Conservation (phyloP, 305 asterid genomes). For the Rubia peregrina region DNA sequence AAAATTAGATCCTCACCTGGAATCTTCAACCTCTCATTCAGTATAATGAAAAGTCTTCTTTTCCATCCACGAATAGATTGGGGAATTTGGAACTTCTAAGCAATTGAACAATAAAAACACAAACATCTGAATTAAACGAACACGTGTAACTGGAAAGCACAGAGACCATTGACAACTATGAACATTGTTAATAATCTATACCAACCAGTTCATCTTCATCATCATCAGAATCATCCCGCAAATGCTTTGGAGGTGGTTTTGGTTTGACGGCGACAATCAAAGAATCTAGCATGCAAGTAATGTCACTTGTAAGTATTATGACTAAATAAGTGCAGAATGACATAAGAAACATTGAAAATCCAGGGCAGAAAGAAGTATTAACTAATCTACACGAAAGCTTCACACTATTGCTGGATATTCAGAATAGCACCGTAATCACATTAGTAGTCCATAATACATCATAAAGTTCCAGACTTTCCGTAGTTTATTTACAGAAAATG, state of each 20-base stretch:
- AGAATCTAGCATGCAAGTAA: constrained; percentile 40
- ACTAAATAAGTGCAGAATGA: background rate
- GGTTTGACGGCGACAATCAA: constrained; percentile 77
- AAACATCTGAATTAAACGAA: constrained; percentile 12
- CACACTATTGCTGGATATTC: background rate
- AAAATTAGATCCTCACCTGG: constrained; percentile 51
- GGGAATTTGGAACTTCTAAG: constrained; percentile 65
- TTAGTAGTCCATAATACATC: background rate
- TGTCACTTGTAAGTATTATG: constrained; percentile 15
- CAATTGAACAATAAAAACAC: constrained; percentile 10
- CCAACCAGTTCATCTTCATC: constrained; percentile 79
- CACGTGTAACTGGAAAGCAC: background rate
- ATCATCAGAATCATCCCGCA: constrained; percentile 47
- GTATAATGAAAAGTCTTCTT: constrained; percentile 51
- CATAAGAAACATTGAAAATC: background rate
- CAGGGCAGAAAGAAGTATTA: background rate
- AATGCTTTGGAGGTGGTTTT: constrained; percentile 69
- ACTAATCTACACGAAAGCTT: background rate
- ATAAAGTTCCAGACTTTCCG: background rate
- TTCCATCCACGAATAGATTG: constrained; percentile 75
- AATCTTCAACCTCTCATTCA: constrained; percentile 64
- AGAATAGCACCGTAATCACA: background rate
- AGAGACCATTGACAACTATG: background rate
- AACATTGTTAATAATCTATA: constrained; percentile 3
- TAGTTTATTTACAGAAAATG: background rate